Evolutionary conservation across 169 alveolate species (phyloP).

Genomic region (Plasmodium coatneyi): DNA sequence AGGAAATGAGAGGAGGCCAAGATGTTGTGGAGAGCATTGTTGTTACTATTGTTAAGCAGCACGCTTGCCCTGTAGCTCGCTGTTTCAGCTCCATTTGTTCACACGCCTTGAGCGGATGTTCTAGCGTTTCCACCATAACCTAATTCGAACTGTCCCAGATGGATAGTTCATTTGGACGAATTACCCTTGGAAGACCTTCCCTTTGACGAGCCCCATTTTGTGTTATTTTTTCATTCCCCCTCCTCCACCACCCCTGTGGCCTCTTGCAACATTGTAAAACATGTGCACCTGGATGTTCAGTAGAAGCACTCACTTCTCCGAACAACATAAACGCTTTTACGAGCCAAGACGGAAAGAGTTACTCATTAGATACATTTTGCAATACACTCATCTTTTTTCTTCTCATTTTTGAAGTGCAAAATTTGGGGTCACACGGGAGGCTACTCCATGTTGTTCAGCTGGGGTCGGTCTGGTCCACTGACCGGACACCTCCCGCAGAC

Average conservation of each 20-base stretch:
- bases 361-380: background rate
- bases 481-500: background rate
- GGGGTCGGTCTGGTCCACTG: background rate
- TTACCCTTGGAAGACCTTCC: background rate
- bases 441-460: background rate
- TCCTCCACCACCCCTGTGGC: background rate
- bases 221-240: background rate
- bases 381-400: background rate
- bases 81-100: background rate
- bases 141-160: background rate
- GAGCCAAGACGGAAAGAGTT: background rate
- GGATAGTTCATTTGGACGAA: background rate
- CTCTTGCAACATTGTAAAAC: background rate
- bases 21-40: background rate
- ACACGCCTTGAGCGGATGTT: background rate
- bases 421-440: background rate
- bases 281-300: background rate
- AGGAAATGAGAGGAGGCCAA: conserved; percentile 7
- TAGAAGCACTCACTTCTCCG: background rate
- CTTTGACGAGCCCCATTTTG: background rate
- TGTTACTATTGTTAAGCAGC: background rate
- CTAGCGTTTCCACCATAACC: background rate
- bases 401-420: background rate
- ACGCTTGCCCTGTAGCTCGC: background rate
- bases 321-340: background rate